Base-by-base conservation (phyloP, 2,329 filamentous ascomycete species). In the Fusarium ambrosium region DNA sequence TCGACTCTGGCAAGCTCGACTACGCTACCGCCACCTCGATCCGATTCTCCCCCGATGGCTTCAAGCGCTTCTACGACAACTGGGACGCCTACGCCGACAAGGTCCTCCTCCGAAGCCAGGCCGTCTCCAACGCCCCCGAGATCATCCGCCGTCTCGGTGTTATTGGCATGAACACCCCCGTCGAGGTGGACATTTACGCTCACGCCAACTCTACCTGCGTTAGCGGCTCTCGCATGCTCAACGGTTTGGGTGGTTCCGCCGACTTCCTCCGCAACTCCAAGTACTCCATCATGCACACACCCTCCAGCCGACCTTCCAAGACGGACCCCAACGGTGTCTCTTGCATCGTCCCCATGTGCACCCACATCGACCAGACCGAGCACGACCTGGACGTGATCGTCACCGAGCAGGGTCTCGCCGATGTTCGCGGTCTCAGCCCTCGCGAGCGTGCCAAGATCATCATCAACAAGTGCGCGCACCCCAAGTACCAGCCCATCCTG, bases 81-180 rank as follows among this genome's bases (percentile, higher is more conserved):
- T 97, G 93, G 92, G 93, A 96, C 76, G 82, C 86, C 41, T 97
- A 97, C 84, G 87, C 93, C 60, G 89, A 92, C 81, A 96, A 95
- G 86, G 90, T 97, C 4, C 92, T 97, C 66, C 91, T 97, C 58
- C 93, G 95, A 72, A 92, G 92, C n/a, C 95, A 97, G 86, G 91
- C 94, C 81, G 93, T 97, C 11, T 95, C 93, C 80, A 97, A 97
- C 88, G 93, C 92, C 4, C 95, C 95, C 69, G 95, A 97, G 85
- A 95, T 97, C 85, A 97, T 97, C 86, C 91, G 94, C 65, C 90
- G 95, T 29, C 87, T 97, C 1, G 95, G 95, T 71, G 92, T 95
- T 76, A 97, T 98, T 78, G 95, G 94, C 82, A 97, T 97, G 95
- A 97, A 97, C 89, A 97, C 95, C 0, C 95, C 95, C 24, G 94